A percentile compares a stretch with the other conserved stretches of the same genome.
Conservation (phyloP, 2,329 filamentous ascomycete genomes). For the Microthyrium microscopicum region DNA sequence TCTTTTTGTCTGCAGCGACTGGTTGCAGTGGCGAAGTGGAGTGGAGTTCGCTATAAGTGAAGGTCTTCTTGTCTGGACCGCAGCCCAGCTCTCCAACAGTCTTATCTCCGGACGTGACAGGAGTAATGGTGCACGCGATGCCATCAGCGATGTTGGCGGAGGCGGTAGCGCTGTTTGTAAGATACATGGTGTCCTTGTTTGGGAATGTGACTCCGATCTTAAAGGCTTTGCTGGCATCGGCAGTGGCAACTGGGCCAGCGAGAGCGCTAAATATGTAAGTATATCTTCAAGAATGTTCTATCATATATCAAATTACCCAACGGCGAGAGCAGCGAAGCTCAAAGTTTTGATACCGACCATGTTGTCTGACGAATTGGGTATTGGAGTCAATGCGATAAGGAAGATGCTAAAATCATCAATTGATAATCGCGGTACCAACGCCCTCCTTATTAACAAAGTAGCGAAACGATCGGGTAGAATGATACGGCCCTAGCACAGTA, state of each 20-base stretch:
- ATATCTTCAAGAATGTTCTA: neutral
- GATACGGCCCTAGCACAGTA: too few species aligned
- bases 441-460: too few species aligned
- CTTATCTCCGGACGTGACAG: neutral
- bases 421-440: too few species aligned
- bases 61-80: slow-evolving; percentile 1
- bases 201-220: slow-evolving; percentile 2
- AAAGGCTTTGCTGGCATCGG: neutral
- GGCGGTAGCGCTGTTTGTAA: neutral
- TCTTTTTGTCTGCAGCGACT: neutral
- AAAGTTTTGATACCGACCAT: neutral
- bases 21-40: neutral
- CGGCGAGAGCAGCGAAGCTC: slow-evolving; percentile 1
- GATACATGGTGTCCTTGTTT: neutral
- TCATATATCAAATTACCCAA: neutral
- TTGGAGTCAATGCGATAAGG: too few species aligned
- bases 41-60: neutral
- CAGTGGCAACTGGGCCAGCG: neutral
- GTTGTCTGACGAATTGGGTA: too few species aligned
- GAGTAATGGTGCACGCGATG: neutral
- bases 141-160: neutral
- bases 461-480: too few species aligned
- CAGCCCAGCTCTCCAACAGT: neutral
- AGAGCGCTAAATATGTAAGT: slow-evolving; percentile 1
- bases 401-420: too few species aligned